A percentile compares a stretch with the other conserved stretches of the same genome.
Conservation (phyloP, 2,329 filamentous ascomycete genomes). For the Seiridium cupressi region DNA sequence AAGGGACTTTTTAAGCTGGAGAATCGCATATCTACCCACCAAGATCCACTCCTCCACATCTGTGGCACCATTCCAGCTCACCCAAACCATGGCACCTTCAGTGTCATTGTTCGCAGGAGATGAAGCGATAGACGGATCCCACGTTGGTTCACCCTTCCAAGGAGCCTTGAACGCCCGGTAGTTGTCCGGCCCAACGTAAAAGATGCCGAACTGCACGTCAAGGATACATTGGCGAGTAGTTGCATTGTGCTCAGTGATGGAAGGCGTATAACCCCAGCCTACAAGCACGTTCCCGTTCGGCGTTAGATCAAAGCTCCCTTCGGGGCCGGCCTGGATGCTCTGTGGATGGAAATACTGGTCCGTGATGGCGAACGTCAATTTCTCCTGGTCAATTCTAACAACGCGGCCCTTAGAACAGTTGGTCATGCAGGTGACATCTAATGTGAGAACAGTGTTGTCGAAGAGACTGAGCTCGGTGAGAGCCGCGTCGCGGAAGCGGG, state of each 20-base stretch:
- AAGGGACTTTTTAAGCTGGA: too few species aligned
- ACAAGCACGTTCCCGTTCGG: slow-evolving; percentile 48
- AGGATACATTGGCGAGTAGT: background rate
- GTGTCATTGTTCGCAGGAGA: too few species aligned
- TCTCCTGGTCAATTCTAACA: background rate
- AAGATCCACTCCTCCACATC: too few species aligned
- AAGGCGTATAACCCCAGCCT: background rate
- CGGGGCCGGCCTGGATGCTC: slow-evolving; percentile 36
- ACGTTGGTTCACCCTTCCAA: too few species aligned
- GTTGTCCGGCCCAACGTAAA: too few species aligned
- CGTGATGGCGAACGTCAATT: slow-evolving; percentile 41
- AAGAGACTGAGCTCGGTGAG: slow-evolving; percentile 32
- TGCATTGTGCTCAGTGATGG: background rate
- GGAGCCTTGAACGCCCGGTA: too few species aligned
- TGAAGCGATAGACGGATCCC: too few species aligned
- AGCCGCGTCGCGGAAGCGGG: slow-evolving; percentile 28
- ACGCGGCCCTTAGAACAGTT: background rate
- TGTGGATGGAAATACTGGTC: slow-evolving; percentile 38
- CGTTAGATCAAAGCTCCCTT: slow-evolving; percentile 50
- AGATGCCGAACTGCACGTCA: background rate
- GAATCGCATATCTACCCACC: too few species aligned
- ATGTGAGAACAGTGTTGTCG: slow-evolving; percentile 35
- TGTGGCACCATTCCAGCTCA: too few species aligned
- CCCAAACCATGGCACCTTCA: too few species aligned
- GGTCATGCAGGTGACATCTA: slow-evolving; percentile 28